These are phyloP conservation scores for Cucurbitaria berberidis DNA, from an alignment of 2,329 filamentous ascomycete species.

Conservation along the genomic window DNA sequence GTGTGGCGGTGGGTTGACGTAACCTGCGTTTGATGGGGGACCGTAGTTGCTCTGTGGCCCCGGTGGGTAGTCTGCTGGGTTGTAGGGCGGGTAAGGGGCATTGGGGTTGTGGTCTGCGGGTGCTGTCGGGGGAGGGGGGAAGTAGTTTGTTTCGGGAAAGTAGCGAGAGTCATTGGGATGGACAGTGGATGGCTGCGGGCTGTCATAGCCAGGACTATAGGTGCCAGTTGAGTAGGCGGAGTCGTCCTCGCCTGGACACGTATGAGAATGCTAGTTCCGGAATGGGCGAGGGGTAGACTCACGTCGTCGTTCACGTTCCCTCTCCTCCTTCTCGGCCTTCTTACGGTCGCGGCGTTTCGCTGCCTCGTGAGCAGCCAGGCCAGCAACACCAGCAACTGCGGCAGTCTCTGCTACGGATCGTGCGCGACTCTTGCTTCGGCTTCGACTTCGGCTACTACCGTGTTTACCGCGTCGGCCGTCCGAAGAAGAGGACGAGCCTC, in stretches of 20 bases:
- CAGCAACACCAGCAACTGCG: slow-evolving; percentile 63
- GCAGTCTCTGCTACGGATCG: slow-evolving; percentile 61
- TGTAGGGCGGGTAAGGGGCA: slow-evolving; percentile 40
- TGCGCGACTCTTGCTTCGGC: slow-evolving; percentile 56
- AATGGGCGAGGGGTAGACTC: slow-evolving; percentile 40
- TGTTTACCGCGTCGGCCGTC: slow-evolving; percentile 45
- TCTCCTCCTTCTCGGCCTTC: slow-evolving; percentile 60
- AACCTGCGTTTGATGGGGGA: slow-evolving; percentile 33
- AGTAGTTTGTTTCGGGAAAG: slow-evolving; percentile 56
- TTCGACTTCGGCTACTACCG: slow-evolving; percentile 45
- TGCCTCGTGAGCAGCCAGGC: slow-evolving; percentile 63
- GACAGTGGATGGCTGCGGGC: slow-evolving; percentile 43
- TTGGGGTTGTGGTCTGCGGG: slow-evolving; percentile 38
- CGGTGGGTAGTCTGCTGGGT: slow-evolving; percentile 55
- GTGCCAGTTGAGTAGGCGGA: slow-evolving; percentile 43
- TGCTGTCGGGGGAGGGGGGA: slow-evolving; percentile 55
- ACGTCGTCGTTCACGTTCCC: slow-evolving; percentile 59
- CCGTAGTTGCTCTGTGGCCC: slow-evolving; percentile 28
- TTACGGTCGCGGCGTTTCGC: slow-evolving; percentile 63
- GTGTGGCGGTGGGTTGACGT: slow-evolving; percentile 38
- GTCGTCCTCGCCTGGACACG: slow-evolving; percentile 41
- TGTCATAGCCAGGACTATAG: slow-evolving; percentile 32
- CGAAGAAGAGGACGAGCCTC: slow-evolving; percentile 52
- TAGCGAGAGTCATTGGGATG: slow-evolving; percentile 42
- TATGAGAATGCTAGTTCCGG: slow-evolving; percentile 26